Base-by-base conservation (phyloP, 2,329 filamentous ascomycete species). In the Neofusicoccum cordaticola region DNA sequence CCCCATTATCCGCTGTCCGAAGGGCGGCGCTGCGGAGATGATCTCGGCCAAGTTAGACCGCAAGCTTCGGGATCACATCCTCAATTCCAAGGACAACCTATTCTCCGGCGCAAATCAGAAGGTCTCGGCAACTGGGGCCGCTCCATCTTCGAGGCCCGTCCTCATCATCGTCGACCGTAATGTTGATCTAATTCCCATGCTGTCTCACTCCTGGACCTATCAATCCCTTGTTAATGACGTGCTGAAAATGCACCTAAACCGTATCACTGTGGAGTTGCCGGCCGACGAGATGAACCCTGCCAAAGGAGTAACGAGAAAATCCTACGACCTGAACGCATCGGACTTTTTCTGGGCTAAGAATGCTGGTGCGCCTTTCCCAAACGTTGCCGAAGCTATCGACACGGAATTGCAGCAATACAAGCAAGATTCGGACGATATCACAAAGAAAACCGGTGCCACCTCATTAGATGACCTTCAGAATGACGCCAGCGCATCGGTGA, bases 341-440 rank as follows among this genome's bases (percentile, higher is more conserved):
- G 95, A 99, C 77, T 98, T 96, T 77, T 99, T 99, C 81, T 99
- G 95, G 95, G 86, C 89, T 67, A 92, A 92, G 75, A 98, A 99
- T 75, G 92, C 95, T 0, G 87, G 90, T 7, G 84, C 92, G 19
- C 94, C 95, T 1, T 98, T 99, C 72, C 95, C 94, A 1, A 92
- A 97, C 71, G 95, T 97, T 2, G 95, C 95, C 0, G 95, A 98
- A 77, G 92, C 97, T 70, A 97, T 97, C 66, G 94, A 98, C 74
- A 88, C 90, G 9, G 94, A 99, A 75, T 85, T 98, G 74, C 94
- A 91, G 62, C 90, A 92, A 68, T 99, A 98, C 79, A 97, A 96
- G 78, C 92, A 97, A 68, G 95, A 99, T 72, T 93, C 94, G 1
- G 91, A 90, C 62, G 93, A 96, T 19, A 90, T 99, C 65, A 99